A percentile compares a stretch with the other conserved stretches of the same genome.
Conservation (phyloP, 2,329 filamentous ascomycete species). For the Blastomyces gilchristii region DNA sequence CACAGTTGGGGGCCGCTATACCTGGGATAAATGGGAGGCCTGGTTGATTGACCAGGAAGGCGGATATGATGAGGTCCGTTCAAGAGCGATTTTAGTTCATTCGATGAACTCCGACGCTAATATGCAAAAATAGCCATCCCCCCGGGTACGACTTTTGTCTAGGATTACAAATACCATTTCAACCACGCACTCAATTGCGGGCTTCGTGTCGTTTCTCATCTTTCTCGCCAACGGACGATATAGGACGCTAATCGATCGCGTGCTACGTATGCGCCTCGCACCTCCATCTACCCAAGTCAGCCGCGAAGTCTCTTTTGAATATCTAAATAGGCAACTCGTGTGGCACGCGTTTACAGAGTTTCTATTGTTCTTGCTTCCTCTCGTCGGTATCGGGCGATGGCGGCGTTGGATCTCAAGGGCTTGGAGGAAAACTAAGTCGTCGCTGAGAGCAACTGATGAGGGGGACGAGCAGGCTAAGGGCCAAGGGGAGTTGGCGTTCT, state of each 20-base stretch:
- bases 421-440: conserved; percentile 70
- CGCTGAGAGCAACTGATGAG: conserved; percentile 44
- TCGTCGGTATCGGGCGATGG: conserved; percentile 93
- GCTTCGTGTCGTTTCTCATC: conserved; percentile 75
- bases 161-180: conserved; percentile 58
- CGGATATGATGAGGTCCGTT: conserved; percentile 52
- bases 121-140: conserved; percentile 32
- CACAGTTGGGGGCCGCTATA: conserved; percentile 79
- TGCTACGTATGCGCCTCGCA: conserved; percentile 73
- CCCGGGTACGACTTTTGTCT: conserved; percentile 49
- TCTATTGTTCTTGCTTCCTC: conserved; percentile 86
- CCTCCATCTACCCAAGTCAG: conserved; percentile 76
- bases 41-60: conserved; percentile 70
- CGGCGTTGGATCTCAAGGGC: conserved; percentile 74
- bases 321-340: conserved; percentile 90
- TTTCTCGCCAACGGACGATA: conserved; percentile 89
- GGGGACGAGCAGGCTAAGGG: conserved; percentile 43
- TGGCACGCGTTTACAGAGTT: conserved; percentile 99
- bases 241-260: conserved; percentile 75
- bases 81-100: not conserved
- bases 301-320: conserved; percentile 92
- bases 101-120: not conserved
- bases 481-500: conserved; percentile 66
- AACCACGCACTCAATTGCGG: conserved; percentile 68
- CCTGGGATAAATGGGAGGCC: conserved; percentile 84